Base-by-base conservation (phyloP, 495 filamentous ascomycete species). In the Penicillium antarcticum region DNA sequence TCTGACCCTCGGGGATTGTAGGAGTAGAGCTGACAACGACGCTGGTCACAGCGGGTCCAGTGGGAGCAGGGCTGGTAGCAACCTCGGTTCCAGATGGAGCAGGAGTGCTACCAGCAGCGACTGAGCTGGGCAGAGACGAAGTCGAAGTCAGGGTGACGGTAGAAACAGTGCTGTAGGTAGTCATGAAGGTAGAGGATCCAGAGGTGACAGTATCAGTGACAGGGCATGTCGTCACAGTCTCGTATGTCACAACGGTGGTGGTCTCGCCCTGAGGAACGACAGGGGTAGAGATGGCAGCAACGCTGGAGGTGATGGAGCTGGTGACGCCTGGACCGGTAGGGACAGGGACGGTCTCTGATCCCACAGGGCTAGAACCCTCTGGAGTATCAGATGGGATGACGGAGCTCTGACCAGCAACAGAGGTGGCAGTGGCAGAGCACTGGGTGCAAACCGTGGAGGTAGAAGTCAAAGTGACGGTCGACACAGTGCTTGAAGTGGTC, bases 171-270 rank as follows among this genome's bases (percentile, higher is more conserved):
- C 62, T 63, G 49, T 60, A 65, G 36, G 70, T 63, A 3, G 71
- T 66, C 19, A 61, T 62, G 50, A 62, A 63, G 16, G 62, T 60
- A 11, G 57, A 65, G 8, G 55, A 62, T n/a, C 68, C 63, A 18
- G 73, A 65, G 24, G 63, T 67, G 44, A 62, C 56, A 31, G 69
- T 69, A 41, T 51, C 61, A 37, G 74, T 76, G 37, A 74, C 57
- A 32, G 74, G 67, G 56, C 70, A 75, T 52, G 68, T 72, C 17
- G 76, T 74, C 23, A 74, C 66, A 46, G 69, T 71, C 21, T 57
- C 60, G 31, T 72, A 73, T 1, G 67, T 66, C 19, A 70, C 56
- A 21, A 66, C 51, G n/a, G 60, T 69, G 31, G 48, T 43, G 26
- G 57, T 69, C 19, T 57, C 45, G 2, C 56, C 60, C 13, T 62